phyloP scores from a whole-genome alignment of 2,329 filamentous ascomycete species.

The Fusarium proliferatum region DNA sequence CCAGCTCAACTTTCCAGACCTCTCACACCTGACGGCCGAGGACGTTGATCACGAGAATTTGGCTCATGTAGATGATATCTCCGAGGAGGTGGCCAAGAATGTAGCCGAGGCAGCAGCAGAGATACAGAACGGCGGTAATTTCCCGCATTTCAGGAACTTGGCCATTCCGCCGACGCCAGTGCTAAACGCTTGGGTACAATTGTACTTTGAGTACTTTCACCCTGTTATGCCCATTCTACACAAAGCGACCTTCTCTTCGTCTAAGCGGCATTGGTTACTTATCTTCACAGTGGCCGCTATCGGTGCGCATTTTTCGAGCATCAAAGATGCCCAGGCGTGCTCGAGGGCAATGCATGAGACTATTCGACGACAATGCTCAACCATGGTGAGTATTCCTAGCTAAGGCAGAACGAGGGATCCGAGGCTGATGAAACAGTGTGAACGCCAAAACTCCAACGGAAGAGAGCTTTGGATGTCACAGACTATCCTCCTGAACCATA shows the following conservation, averaged over 20 bases:
- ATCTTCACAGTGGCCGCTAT: conserved; percentile 1
- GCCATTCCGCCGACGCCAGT: background rate
- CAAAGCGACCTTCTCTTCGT: background rate
- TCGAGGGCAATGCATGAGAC: conserved; percentile 8
- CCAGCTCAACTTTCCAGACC: background rate
- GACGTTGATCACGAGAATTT: conserved; percentile 9
- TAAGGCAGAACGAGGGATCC: background rate
- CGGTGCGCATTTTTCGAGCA: conserved; percentile 1
- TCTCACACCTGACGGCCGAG: background rate
- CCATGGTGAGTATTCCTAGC: background rate
- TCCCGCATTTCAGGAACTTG: conserved; percentile 3
- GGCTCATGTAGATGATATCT: background rate
- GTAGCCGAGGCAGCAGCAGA: background rate
- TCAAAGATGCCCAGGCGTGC: background rate
- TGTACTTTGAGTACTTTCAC: conserved; percentile 13
- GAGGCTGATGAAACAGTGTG: background rate
- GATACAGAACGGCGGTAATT: background rate
- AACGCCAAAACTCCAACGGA: background rate
- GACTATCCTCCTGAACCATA: background rate
- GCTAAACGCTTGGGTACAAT: background rate
- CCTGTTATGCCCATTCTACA: conserved; percentile 3
- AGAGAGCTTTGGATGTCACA: conserved; percentile 18
- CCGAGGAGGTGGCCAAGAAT: background rate
- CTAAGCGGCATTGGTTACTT: conserved; percentile 7
- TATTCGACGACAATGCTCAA: background rate